Conservation (phyloP, 2,329 filamentous ascomycete genomes). For the Verticillium zaregamsianum region DNA sequence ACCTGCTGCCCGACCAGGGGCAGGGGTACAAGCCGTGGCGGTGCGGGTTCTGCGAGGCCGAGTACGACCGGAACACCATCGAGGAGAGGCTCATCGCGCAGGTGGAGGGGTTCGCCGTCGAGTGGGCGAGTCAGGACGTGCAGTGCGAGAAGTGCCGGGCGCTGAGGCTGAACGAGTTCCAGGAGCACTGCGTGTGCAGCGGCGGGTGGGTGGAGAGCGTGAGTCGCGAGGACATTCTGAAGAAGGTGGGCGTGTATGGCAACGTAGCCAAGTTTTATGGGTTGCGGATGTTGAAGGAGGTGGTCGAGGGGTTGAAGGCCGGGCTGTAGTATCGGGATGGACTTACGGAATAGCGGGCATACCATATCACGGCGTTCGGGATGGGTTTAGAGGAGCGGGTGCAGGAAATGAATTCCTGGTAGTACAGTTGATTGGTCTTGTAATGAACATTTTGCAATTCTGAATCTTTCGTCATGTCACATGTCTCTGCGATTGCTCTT, state of each 20-base stretch:
- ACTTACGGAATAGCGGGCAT: not conserved
- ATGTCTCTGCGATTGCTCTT: not conserved
- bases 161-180: slow-evolving; percentile 83
- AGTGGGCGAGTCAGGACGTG: slow-evolving; percentile 87
- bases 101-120: slow-evolving; percentile 69
- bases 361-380: not conserved
- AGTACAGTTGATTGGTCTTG: not conserved
- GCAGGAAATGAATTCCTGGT: not conserved
- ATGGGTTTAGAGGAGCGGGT: not conserved
- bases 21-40: slow-evolving; percentile 55
- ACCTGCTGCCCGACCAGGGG: slow-evolving; percentile 57
- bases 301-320: slow-evolving; percentile 61
- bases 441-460: not conserved
- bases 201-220: slow-evolving; percentile 77
- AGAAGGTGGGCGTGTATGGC: slow-evolving; percentile 63
- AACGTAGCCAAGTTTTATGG: slow-evolving; percentile 76
- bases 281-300: slow-evolving; percentile 73
- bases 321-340: slow-evolving; percentile 28
- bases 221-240: slow-evolving; percentile 60
- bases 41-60: slow-evolving; percentile 70
- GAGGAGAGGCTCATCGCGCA: slow-evolving; percentile 79
- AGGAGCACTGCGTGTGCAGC: slow-evolving; percentile 93
- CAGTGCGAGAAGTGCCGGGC: slow-evolving; percentile 71
- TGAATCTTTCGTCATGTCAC: not conserved
- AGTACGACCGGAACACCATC: slow-evolving; percentile 73